Evolutionary conservation across 176 grass and related monocot species (phyloP).

Genomic region (Dactylis glomerata): DNA sequence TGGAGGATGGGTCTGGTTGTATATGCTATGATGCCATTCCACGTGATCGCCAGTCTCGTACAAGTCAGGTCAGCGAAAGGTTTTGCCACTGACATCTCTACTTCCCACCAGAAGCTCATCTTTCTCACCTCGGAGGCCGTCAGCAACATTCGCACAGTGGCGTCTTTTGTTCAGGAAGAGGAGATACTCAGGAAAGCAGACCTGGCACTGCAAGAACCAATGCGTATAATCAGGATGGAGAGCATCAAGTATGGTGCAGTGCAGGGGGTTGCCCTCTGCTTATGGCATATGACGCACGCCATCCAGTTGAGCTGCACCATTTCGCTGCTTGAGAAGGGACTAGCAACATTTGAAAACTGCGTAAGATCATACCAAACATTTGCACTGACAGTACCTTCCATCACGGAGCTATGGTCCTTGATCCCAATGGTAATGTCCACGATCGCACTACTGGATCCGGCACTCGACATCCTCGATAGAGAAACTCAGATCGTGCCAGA

Average conservation of each 20-base stretch:
- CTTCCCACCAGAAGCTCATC: conserved; percentile 38
- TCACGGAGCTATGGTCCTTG: conserved; percentile 62
- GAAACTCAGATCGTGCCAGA: conserved; percentile 43
- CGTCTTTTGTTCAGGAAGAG: conserved; percentile 53
- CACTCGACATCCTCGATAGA: conserved; percentile 52
- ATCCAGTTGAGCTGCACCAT: conserved; percentile 58
- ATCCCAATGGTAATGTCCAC: conserved; percentile 55
- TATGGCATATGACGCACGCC: conserved; percentile 60
- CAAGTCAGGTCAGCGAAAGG: conserved; percentile 67
- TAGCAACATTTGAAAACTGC: conserved; percentile 40
- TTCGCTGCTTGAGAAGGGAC: conserved; percentile 29
- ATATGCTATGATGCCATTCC: conserved; percentile 60
- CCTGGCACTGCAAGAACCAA: conserved; percentile 46
- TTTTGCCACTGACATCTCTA: conserved; percentile 37
- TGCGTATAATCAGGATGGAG: conserved; percentile 35
- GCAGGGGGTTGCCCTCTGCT: conserved; percentile 52
- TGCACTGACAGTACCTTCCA: conserved; percentile 53
- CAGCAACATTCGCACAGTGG: conserved; percentile 60
- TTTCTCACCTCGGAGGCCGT: conserved; percentile 47
- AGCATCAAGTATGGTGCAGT: conserved; percentile 48
- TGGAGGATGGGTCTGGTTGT: conserved; percentile 68
- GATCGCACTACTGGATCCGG: conserved; percentile 36
- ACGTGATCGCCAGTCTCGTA: conserved; percentile 50
- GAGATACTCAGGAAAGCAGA: conserved; percentile 51
- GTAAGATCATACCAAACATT: conserved; percentile 53